Percentiles rank a stretch among this genome's conserved stretches.
Evolutionary conservation across 1,284 basidiomycete genomes (phyloP).

Genomic region (Hemileia vastatrix): DNA sequence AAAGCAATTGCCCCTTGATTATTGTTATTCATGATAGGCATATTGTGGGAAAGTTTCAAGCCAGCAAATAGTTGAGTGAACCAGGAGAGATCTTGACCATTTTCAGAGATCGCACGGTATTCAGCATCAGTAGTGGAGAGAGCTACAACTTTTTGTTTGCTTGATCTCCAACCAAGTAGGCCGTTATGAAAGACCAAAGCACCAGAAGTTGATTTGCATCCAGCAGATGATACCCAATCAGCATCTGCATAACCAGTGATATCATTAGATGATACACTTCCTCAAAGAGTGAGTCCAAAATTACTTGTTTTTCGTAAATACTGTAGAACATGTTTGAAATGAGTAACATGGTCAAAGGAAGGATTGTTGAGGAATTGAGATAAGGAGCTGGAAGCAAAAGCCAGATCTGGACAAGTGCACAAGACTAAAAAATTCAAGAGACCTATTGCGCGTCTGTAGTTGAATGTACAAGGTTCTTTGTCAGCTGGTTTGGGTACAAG

Average conservation of each 20-base stretch:
- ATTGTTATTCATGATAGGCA: too few relatives aligned
- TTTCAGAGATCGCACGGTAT: not conserved
- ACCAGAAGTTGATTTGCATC: too few relatives aligned
- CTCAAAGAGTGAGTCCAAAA: not conserved
- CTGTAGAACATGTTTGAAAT: not conserved
- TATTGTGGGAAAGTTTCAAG: too few relatives aligned
- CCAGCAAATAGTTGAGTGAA: not conserved
- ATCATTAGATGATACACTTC: too few relatives aligned
- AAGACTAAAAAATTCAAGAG: constrained; percentile 1
- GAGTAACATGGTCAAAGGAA: not conserved
- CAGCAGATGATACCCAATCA: too few relatives aligned
- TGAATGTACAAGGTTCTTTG: too few relatives aligned
- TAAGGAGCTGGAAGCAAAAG: not conserved
- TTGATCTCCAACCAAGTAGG: too few relatives aligned
- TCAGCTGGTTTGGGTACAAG: not conserved
- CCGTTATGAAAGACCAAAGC: too few relatives aligned
- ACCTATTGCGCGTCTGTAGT: constrained; percentile 1
- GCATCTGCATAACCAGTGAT: too few relatives aligned
- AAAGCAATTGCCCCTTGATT: not conserved
- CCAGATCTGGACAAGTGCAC: constrained; percentile 12
- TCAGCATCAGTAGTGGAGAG: too few relatives aligned
- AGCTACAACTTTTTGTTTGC: too few relatives aligned
- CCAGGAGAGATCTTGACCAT: not conserved
- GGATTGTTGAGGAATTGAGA: not conserved
- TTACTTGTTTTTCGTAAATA: not conserved